Conservation (phyloP, 2,329 filamentous ascomycete genomes). For the Colletotrichum sp. region DNA sequence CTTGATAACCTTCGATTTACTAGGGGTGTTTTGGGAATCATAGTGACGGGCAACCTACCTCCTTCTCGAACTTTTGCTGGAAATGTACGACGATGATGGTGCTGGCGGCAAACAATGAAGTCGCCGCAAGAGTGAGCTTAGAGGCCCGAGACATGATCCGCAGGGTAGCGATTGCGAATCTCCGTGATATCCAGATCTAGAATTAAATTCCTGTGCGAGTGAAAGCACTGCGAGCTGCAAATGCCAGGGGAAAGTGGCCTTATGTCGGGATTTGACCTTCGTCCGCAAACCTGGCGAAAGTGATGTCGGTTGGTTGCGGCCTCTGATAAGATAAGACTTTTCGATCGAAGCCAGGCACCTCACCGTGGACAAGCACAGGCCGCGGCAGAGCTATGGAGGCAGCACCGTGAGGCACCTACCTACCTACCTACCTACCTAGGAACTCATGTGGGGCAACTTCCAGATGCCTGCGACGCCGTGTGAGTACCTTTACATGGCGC, state of each 20-base stretch:
- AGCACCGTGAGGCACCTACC: not conserved
- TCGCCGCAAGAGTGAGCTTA: slow-evolving; percentile 82
- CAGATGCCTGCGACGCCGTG: not conserved
- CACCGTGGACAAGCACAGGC: not conserved
- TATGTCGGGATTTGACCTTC: not conserved
- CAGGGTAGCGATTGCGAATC: not conserved
- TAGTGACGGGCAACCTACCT: not conserved
- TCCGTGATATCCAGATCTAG: not conserved
- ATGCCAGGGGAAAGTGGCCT: not conserved
- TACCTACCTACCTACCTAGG: no score
- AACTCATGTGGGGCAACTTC: not conserved
- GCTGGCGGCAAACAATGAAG: slow-evolving; percentile 74
- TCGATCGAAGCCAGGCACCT: not conserved
- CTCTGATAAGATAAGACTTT: not conserved
- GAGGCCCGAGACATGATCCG: slow-evolving; percentile 83
- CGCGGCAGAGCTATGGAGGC: not conserved
- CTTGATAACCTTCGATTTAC: not conserved
- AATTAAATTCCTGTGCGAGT: not conserved
- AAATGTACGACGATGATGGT: slow-evolving; percentile 90
- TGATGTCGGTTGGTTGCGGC: not conserved
- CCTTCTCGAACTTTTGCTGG: slow-evolving; percentile 76
- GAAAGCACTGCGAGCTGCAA: not conserved
- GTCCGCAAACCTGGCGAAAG: not conserved
- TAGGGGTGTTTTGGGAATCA: not conserved
- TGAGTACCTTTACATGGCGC: not conserved